These are phyloP conservation scores for Elsinoe perseae DNA, from an alignment of 2,329 filamentous ascomycete species.

Conservation along the genomic window DNA sequence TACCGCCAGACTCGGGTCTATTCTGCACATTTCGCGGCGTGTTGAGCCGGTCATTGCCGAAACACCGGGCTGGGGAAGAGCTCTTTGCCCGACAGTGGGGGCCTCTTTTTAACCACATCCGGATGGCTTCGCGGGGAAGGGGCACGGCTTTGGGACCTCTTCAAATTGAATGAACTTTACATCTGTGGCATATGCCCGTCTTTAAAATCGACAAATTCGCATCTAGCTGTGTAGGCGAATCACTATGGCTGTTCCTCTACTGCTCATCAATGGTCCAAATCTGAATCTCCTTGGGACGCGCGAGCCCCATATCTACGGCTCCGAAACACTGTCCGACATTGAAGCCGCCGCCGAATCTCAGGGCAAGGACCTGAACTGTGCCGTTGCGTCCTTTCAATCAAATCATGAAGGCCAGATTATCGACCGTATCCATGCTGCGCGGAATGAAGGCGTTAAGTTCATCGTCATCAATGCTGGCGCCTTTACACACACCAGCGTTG, in stretches of 20 bases:
- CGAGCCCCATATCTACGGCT: slow-evolving; percentile 66
- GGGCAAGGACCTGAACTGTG: slow-evolving; percentile 42
- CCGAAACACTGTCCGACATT: slow-evolving; percentile 58
- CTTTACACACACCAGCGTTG: slow-evolving; percentile 69
- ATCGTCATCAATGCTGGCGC: slow-evolving; percentile 71
- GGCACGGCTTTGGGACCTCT: neutral
- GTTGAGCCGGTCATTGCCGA: neutral
- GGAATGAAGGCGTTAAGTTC: slow-evolving; percentile 48
- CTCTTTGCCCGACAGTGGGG: neutral
- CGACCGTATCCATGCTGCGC: slow-evolving; percentile 63
- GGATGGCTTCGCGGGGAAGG: neutral
- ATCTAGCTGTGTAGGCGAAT: neutral
- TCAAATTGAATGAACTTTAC: neutral
- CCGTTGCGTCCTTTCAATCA: slow-evolving; percentile 59
- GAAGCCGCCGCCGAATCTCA: slow-evolving; percentile 44
- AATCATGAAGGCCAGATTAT: slow-evolving; percentile 71
- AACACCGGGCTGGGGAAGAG: neutral
- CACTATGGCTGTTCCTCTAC: slow-evolving; percentile 41
- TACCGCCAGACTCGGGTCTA: neutral
- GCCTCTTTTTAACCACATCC: neutral
- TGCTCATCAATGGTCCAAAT: slow-evolving; percentile 75
- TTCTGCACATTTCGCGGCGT: neutral
- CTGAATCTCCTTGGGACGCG: slow-evolving; percentile 71
- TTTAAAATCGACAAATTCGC: neutral
- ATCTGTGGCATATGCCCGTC: neutral